A percentile compares a stretch with the other conserved stretches of the same genome.
Evolutionary conservation across 345 rosid species (phyloP).

Genomic region (Viola odorata): DNA sequence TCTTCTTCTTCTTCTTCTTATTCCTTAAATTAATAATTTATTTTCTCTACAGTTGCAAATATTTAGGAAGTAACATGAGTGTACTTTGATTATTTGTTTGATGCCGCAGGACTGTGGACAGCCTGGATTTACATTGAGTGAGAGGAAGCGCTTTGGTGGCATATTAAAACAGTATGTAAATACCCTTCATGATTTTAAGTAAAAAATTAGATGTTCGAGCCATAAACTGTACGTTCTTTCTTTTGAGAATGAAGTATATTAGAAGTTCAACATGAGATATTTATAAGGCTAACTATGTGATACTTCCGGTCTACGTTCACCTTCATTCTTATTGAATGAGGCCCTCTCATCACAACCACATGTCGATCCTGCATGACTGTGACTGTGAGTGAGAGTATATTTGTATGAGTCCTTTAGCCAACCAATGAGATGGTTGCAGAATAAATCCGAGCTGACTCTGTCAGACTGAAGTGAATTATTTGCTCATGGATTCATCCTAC

Average conservation of each 20-base stretch:
- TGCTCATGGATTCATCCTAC: not conserved
- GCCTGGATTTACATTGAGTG: conserved; percentile 90
- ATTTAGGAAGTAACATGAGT: not conserved
- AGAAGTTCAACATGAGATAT: not conserved
- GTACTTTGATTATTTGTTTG: not conserved
- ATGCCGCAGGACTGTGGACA: conserved; percentile 77
- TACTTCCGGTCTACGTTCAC: too few relatives aligned
- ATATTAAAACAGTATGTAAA: conserved; percentile 62
- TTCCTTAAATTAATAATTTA: too few relatives aligned
- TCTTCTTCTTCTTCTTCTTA: too few relatives aligned
- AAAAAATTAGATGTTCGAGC: conserved; percentile 4
- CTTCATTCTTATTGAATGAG: too few relatives aligned
- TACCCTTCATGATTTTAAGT: conserved; percentile 3
- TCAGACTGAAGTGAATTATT: not conserved
- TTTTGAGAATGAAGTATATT: not conserved
- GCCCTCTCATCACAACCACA: too few relatives aligned
- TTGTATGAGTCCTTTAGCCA: too few relatives aligned
- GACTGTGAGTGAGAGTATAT: too few relatives aligned
- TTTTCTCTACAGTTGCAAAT: not conserved
- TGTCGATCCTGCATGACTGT: too few relatives aligned
- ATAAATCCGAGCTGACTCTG: not conserved
- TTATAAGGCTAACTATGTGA: too few relatives aligned
- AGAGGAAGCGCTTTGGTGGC: conserved; percentile 82
- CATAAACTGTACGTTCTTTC: not conserved
- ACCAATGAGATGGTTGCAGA: too few relatives aligned